These are phyloP conservation scores for Spencermartinsiella ligniputridi DNA, from an alignment of 1,139 yeast species.

Conservation along the genomic window DNA sequence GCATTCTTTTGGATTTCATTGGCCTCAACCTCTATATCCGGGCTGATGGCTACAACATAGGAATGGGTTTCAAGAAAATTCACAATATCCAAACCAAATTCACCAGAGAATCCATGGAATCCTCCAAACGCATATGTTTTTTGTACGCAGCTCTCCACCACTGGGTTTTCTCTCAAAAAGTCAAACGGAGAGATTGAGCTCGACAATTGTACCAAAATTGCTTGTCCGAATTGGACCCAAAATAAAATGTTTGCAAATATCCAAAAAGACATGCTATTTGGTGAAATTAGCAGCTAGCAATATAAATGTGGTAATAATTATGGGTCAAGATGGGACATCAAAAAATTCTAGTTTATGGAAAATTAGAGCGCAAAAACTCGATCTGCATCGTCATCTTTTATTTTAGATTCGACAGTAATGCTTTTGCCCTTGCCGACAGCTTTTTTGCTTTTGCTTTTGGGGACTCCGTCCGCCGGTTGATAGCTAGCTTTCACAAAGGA, in stretches of 20 bases:
- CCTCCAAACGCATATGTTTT: conserved; percentile 28
- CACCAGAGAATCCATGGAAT: conserved; percentile 29
- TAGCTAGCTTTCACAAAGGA: conserved; percentile 32
- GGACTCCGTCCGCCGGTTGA: conserved; percentile 6
- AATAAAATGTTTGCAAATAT: too few relatives aligned
- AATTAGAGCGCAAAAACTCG: conserved; percentile 6
- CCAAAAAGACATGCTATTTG: too few relatives aligned
- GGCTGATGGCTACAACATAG: conserved; percentile 27
- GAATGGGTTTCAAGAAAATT: conserved; percentile 13
- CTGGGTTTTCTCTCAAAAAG: conserved; percentile 26
- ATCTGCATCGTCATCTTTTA: conserved; percentile 6
- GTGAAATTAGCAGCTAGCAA: too few relatives aligned
- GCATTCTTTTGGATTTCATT: conserved; percentile 45
- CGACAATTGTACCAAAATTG: conserved; percentile 28
- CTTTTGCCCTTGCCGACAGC: conserved; percentile 2
- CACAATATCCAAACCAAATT: conserved; percentile 22
- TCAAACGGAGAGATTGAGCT: conserved; percentile 17
- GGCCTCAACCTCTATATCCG: conserved; percentile 26
- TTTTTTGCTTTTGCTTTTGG: conserved; percentile 1
- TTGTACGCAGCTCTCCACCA: conserved; percentile 19
- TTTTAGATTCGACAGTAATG: neutral
- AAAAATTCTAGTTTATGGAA: too few relatives aligned
- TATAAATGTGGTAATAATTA: too few relatives aligned
- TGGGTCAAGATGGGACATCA: too few relatives aligned
- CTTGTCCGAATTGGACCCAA: too few relatives aligned